Percentiles rank a stretch among this genome's conserved stretches.
phyloP scores from a whole-genome alignment of 441 rosid genomes.

The Brassica hybrid region DNA sequence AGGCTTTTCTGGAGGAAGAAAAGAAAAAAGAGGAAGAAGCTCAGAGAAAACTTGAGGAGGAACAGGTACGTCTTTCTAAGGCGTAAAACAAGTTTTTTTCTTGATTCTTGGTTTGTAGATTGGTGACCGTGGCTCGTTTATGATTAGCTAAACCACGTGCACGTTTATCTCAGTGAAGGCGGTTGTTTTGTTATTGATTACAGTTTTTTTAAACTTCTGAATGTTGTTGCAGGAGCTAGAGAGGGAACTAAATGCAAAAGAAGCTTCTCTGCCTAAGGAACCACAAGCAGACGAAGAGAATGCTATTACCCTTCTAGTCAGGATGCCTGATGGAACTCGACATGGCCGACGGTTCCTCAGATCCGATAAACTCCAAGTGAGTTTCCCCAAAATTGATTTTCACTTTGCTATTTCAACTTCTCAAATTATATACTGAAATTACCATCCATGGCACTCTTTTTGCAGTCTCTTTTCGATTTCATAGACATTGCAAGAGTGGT shows the following conservation, averaged over 20 bases:
- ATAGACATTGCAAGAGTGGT: constrained; percentile 85
- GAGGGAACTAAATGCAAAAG: constrained; percentile 83
- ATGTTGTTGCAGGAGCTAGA: constrained; percentile 71
- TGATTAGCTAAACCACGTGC: constrained; percentile 5
- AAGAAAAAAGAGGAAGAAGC: constrained; percentile 73
- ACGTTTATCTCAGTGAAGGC: not conserved
- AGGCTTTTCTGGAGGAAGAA: constrained; percentile 82
- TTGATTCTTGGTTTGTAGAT: not conserved
- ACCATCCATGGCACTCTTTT: constrained; percentile 21
- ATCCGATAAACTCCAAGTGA: constrained; percentile 78
- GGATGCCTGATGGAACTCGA: constrained; percentile 95
- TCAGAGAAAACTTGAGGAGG: constrained; percentile 79
- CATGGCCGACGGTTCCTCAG: constrained; percentile 89
- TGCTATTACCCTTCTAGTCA: constrained; percentile 83
- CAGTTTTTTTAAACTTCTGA: not conserved
- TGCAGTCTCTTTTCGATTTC: constrained; percentile 91
- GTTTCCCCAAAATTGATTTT: constrained; percentile 20
- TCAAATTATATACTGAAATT: constrained; percentile 4
- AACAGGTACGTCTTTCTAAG: constrained; percentile 57
- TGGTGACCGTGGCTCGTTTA: not conserved
- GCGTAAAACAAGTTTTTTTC: not conserved
- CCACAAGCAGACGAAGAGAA: constrained; percentile 84
- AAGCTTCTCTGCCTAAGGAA: constrained; percentile 87
- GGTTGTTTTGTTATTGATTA: constrained; percentile 11
- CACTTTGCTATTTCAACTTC: constrained; percentile 16